phyloP scores from a whole-genome alignment of 805 yeast genomes.

The Saccharomycopsis babjevae region DNA sequence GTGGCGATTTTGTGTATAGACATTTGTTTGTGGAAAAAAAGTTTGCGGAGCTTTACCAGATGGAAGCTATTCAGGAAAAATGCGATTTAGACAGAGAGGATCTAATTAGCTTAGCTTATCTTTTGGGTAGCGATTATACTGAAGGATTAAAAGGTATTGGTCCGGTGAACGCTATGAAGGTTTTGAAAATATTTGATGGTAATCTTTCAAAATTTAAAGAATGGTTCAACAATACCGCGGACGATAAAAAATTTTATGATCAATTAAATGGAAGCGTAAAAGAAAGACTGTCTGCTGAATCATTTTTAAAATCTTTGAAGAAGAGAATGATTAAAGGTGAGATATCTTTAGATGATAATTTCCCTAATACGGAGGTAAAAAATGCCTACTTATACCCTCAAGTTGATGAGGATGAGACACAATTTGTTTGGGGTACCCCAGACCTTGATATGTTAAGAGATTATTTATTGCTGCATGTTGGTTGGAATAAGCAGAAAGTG shows the following conservation, averaged over 20 bases:
- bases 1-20: conserved; percentile 74
- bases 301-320: conserved; percentile 49
- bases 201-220: conserved; percentile 29
- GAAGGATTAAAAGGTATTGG: conserved; percentile 90
- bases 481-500: conserved; percentile 69
- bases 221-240: conserved; percentile 25
- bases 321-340: conserved; percentile 43
- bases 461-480: conserved; percentile 57
- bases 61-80: conserved; percentile 45
- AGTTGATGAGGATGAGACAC: conserved; percentile 71
- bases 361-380: conserved; percentile 60
- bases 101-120: conserved; percentile 70
- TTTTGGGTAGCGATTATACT: conserved; percentile 92
- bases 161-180: conserved; percentile 85
- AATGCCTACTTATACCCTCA: conserved; percentile 75
- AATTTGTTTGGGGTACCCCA: conserved; percentile 85
- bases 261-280: not conserved
- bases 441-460: conserved; percentile 69
- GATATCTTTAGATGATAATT: conserved; percentile 46
- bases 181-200: conserved; percentile 68
- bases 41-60: conserved; percentile 76
- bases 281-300: conserved; percentile 36
- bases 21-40: conserved; percentile 92
- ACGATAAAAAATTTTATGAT: conserved; percentile 27
- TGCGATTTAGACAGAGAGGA: conserved; percentile 54